Base-by-base conservation (phyloP, 768 basidiomycete genomes). In the Tylopilus rubrobrunneus region DNA sequence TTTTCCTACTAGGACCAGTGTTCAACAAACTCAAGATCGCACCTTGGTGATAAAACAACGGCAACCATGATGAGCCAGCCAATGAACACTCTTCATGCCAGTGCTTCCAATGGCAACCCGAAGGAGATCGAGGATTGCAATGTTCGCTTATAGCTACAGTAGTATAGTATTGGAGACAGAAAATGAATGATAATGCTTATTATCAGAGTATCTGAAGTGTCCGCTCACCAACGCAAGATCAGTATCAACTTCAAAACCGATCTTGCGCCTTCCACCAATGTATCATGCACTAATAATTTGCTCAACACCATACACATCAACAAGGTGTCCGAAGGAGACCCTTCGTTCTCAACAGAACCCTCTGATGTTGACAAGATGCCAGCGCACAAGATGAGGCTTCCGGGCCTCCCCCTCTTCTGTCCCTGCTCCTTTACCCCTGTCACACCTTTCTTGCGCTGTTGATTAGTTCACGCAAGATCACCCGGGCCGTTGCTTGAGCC, bases 391-490 rank as follows among this genome's bases (percentile, higher is more conserved):
- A 51, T 0, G 23, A 66, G 52, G 7, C 54, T 56, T 34, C 63
- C 19, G 19, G 19, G 19, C 59, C 57, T 72, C 72, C 77, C 4
- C 67, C 67, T 7, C 79, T 87, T n/a, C 87, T 87, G 0, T 89
- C 86, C 0, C 89, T 90, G 0, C 79, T 97, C 27, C 78, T 92
- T 41, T 96, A 93, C 63, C 92, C 94, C 2, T 83, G 93, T 27
- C 81, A 94, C 25, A 83, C 92, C 0, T 97, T 98, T 71, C 77
- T 97, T 10, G 92, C 92, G 0, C 84, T 89, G 0, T 75, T 98
- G 40, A 92, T 98, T 52, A 98, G 63, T 95, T 95, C 66, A 84
- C 88, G 56, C 92, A 95, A 73, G 94, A 98, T 64, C 19, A 19
- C 19, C 19, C 19, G 19, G 19, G 19, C 19, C 86, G 90, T 48